Evolutionary conservation across 2,329 filamentous ascomycete species (phyloP).

Genomic region (Diplodia intermedia): DNA sequence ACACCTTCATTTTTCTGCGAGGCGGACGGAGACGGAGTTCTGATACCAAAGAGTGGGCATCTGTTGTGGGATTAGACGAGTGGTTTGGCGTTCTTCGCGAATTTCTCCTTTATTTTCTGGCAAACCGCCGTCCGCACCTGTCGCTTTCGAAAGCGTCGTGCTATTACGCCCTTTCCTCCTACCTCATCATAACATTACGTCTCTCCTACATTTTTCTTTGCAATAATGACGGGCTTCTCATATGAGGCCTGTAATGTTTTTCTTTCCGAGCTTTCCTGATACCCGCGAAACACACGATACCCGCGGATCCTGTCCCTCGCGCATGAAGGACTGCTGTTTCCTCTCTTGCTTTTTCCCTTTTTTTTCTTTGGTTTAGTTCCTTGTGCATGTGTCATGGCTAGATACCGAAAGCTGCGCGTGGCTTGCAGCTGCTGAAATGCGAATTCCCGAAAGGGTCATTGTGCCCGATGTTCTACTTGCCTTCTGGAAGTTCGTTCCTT

Average conservation of each 20-base stretch:
- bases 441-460: neutral
- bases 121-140: slow-evolving; percentile 9
- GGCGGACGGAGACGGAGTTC: slow-evolving; percentile 23
- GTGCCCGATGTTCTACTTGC: neutral
- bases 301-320: neutral
- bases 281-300: slow-evolving; percentile 14
- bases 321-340: neutral
- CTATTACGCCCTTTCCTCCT: neutral
- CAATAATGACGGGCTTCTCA: neutral
- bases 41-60: slow-evolving; percentile 28
- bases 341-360: neutral
- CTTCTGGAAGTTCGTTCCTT: neutral
- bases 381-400: slow-evolving; percentile 19
- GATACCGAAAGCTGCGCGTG: slow-evolving; percentile 22
- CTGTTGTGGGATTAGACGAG: slow-evolving; percentile 17
- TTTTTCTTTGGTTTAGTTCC: neutral
- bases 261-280: neutral
- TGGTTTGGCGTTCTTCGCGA: slow-evolving; percentile 9
- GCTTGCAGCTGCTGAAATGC: slow-evolving; percentile 8
- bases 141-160: slow-evolving; percentile 13
- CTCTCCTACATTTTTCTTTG: neutral
- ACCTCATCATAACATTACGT: neutral
- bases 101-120: neutral
- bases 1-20: slow-evolving; percentile 11
- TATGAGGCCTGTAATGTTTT: slow-evolving; percentile 4